Evolutionary conservation across 1,284 basidiomycete species (phyloP).

Genomic region (Anthracocystis panici-leucophaei): DNA sequence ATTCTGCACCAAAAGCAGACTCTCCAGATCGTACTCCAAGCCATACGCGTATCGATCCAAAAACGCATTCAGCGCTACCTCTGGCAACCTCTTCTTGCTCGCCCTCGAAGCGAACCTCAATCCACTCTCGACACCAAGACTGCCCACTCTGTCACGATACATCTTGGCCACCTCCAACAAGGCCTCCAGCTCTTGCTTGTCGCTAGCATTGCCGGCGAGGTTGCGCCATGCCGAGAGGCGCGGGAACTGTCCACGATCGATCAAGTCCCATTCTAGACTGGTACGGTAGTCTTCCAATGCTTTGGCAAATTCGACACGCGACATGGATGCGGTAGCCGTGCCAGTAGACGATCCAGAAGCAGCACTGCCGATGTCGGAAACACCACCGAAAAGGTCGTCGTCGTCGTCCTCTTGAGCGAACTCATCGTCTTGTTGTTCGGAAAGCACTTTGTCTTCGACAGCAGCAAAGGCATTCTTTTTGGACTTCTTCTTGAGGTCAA

Average conservation of each 20-base stretch:
- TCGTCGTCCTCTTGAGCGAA: constrained; percentile 29
- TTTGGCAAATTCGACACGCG: constrained; percentile 23
- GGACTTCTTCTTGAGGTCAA: constrained; percentile 34
- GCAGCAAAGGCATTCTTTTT: constrained; percentile 32
- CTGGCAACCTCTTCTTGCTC: constrained; percentile 15
- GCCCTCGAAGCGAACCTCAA: constrained; percentile 12
- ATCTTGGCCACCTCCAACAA: constrained; percentile 30
- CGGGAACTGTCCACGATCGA: constrained; percentile 29
- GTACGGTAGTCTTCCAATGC: constrained; percentile 14
- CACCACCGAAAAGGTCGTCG: constrained; percentile 36
- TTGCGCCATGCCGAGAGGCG: constrained; percentile 14
- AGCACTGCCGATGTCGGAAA: constrained; percentile 9
- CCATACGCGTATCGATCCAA: constrained; percentile 38
- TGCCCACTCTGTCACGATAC: constrained; percentile 41
- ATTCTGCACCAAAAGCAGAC: constrained; percentile 24
- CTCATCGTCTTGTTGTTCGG: constrained; percentile 11
- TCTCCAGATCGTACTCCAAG: constrained; percentile 28
- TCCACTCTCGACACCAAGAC: constrained; percentile 17
- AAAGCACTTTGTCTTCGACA: constrained; percentile 20
- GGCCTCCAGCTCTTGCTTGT: constrained; percentile 15
- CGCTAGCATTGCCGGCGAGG: constrained; percentile 15
- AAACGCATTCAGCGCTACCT: constrained; percentile 43
- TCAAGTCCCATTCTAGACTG: constrained; percentile 18
- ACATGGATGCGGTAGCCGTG: constrained; percentile 6
- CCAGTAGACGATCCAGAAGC: constrained; percentile 10